phyloP scores from a whole-genome alignment of 495 filamentous ascomycete genomes.

The Jackrogersella minutella region DNA sequence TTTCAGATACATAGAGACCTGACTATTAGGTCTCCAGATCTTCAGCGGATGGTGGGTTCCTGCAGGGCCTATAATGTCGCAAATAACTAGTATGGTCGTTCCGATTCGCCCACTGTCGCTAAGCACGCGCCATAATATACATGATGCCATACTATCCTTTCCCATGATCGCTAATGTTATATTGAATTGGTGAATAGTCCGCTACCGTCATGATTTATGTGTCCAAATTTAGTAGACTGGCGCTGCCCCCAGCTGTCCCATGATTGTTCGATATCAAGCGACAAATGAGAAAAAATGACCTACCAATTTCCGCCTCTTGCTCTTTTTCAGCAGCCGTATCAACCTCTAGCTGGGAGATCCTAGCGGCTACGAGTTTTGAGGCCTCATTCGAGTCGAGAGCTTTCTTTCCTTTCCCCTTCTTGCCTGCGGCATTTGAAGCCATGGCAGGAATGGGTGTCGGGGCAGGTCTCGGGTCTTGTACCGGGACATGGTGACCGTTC shows the following conservation, averaged over 20 bases:
- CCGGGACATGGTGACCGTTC: slow-evolving; percentile 50
- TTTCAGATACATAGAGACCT: not conserved
- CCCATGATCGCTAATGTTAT: not conserved
- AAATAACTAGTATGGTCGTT: not conserved
- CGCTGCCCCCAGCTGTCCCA: not conserved
- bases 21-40: not conserved
- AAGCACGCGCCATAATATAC: slow-evolving; percentile 3
- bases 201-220: not conserved
- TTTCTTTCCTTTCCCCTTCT: slow-evolving; percentile 77
- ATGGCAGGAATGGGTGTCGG: slow-evolving; percentile 52
- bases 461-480: slow-evolving; percentile 51
- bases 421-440: slow-evolving; percentile 52
- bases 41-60: not conserved
- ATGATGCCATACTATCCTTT: not conserved
- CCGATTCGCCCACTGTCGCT: slow-evolving; percentile 2
- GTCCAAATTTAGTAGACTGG: not conserved
- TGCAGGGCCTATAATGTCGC: slow-evolving; percentile 16
- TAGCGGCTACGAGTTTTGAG: slow-evolving; percentile 86
- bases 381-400: slow-evolving; percentile 81
- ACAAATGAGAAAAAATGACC: slow-evolving; percentile 52
- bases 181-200: slow-evolving; percentile 4
- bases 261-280: slow-evolving; percentile 16
- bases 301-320: slow-evolving; percentile 95
- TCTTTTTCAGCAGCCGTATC: slow-evolving; percentile 94
- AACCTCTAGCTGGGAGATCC: slow-evolving; percentile 93